A percentile compares a stretch with the other conserved stretches of the same genome.
These are phyloP conservation scores for Tephrocybe rancida DNA, from an alignment of 768 basidiomycete genomes.

Conservation along the genomic window DNA sequence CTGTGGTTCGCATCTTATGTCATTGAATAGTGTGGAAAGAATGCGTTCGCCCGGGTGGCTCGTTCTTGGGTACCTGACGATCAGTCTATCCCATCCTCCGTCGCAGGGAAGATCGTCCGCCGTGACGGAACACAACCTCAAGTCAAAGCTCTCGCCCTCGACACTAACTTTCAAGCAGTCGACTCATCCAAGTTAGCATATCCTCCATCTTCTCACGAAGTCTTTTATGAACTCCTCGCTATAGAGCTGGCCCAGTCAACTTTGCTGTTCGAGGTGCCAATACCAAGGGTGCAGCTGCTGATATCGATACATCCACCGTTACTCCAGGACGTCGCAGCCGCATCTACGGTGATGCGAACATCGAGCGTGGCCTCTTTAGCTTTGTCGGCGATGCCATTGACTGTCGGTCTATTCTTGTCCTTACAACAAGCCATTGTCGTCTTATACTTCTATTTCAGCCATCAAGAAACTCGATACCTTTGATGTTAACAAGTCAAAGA, in stretches of 20 bases:
- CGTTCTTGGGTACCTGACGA: conserved; percentile 41
- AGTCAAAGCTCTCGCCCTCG: conserved; percentile 42
- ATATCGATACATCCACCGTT: conserved; percentile 23
- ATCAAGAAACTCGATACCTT: conserved; percentile 31
- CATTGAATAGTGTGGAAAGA: conserved; percentile 37
- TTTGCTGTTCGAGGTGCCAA: conserved; percentile 36
- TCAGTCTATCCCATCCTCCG: conserved; percentile 39
- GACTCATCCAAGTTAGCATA: conserved; percentile 25
- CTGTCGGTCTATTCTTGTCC: conserved; percentile 17
- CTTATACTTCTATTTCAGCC: conserved; percentile 7
- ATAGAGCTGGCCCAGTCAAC: conserved; percentile 28
- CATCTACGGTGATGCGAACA: conserved; percentile 22
- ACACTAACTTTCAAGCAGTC: conserved; percentile 37
- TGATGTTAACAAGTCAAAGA: conserved; percentile 29
- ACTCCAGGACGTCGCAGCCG: conserved; percentile 33
- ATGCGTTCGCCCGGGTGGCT: conserved; percentile 44
- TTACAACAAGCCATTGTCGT: not conserved
- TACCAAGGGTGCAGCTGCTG: conserved; percentile 29
- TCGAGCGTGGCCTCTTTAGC: conserved; percentile 26
- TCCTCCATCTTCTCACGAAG: not conserved
- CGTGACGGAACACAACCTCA: conserved; percentile 33
- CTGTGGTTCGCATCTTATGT: not conserved
- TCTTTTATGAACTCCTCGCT: not conserved
- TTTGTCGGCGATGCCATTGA: conserved; percentile 30
- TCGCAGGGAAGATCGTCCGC: conserved; percentile 30